phyloP scores from a whole-genome alignment of 192 early-diverging fungal genomes.

The Helicostylum pulchrum region DNA sequence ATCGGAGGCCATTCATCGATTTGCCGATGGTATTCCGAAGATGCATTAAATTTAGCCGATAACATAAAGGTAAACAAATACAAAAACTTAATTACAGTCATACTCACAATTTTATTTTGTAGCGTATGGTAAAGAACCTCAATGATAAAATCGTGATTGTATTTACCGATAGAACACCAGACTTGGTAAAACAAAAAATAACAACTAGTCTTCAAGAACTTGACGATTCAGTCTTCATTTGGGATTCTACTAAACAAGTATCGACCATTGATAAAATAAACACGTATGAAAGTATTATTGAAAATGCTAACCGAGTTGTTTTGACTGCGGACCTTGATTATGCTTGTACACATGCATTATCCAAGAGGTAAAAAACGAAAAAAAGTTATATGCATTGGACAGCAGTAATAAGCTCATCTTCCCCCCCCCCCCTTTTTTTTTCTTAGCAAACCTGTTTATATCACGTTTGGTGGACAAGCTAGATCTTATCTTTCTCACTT shows the following conservation, averaged over 20 bases:
- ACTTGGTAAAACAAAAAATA: constrained; percentile 19
- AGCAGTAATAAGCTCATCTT: not conserved
- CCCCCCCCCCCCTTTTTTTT: no score
- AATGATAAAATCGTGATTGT: constrained; percentile 23
- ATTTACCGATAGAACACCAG: constrained; percentile 34
- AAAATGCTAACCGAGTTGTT: constrained; percentile 7
- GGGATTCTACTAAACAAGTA: constrained; percentile 22
- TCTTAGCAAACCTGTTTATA: constrained; percentile 33
- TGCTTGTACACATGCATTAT: constrained; percentile 19
- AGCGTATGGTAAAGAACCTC: constrained; percentile 27
- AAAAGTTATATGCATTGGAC: not conserved
- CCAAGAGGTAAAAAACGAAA: constrained; percentile 20
- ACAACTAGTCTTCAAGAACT: constrained; percentile 1
- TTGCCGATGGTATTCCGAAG: constrained; percentile 37
- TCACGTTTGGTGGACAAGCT: constrained; percentile 28
- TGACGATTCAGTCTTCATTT: constrained; percentile 3
- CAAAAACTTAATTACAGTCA: not conserved
- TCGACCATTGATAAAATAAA: constrained; percentile 6
- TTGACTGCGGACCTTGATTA: constrained; percentile 37
- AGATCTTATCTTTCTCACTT: constrained; percentile 25
- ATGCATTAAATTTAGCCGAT: constrained; percentile 27
- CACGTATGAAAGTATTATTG: constrained; percentile 22
- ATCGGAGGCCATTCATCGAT: constrained; percentile 25
- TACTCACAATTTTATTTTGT: not conserved
- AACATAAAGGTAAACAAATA: constrained; percentile 20